Evolutionary conservation across 2,329 filamentous ascomycete species (phyloP).

Genomic region (Colletotrichum limetticola): DNA sequence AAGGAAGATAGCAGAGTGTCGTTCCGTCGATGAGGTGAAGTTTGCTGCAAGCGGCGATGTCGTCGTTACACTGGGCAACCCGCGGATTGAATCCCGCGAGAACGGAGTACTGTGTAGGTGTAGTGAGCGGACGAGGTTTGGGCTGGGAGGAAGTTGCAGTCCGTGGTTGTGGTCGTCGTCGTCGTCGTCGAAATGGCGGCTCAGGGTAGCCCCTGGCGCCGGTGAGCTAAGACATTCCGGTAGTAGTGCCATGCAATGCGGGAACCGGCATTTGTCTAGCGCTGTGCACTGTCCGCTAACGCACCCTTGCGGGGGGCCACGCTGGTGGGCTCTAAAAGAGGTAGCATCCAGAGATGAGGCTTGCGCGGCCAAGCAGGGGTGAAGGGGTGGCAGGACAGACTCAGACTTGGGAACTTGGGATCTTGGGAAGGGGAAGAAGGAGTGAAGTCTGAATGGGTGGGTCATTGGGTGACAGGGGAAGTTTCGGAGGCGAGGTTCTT

Average conservation of each 20-base stretch:
- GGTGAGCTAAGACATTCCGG: background rate
- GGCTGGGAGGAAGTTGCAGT: background rate
- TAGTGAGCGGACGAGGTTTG: background rate
- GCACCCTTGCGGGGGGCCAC: background rate
- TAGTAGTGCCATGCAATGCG: conserved; percentile 13
- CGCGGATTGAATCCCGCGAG: background rate
- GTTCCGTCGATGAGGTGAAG: background rate
- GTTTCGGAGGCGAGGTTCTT: too few species aligned
- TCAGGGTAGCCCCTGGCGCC: conserved; percentile 4
- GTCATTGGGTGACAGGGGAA: too few species aligned
- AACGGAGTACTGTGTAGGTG: too few species aligned
- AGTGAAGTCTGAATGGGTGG: too few species aligned
- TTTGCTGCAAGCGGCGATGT: background rate
- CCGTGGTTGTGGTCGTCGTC: background rate
- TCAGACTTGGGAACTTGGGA: too few species aligned
- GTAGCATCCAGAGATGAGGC: conserved; percentile 20
- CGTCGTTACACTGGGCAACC: background rate
- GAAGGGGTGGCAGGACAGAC: background rate
- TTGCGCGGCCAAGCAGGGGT: conserved; percentile 26
- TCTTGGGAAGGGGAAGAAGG: too few species aligned
- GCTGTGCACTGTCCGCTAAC: background rate
- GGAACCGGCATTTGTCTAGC: conserved; percentile 19
- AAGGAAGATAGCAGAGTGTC: background rate
- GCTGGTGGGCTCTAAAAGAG: conserved; percentile 14
- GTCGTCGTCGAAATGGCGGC: conserved; percentile 23